These are phyloP conservation scores for Aureobasidium sp. DNA, from an alignment of 2,329 filamentous ascomycete species.

Conservation along the genomic window DNA sequence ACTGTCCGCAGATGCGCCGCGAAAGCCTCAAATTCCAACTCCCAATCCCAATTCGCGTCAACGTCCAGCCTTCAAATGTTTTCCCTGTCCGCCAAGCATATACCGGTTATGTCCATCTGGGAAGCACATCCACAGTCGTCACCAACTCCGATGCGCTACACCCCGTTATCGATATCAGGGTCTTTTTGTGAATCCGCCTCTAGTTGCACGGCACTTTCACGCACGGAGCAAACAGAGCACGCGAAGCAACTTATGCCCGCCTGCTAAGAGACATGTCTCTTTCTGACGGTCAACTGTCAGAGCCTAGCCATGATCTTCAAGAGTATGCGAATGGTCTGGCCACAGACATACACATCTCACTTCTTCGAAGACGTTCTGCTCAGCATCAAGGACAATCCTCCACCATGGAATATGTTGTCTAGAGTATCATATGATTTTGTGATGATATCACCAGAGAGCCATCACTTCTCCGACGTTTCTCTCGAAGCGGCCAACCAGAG, in stretches of 20 bases:
- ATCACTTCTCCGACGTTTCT: neutral
- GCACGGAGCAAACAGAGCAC: neutral
- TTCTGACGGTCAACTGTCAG: slow-evolving; percentile 5
- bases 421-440: neutral
- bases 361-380: neutral
- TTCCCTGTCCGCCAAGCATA: neutral
- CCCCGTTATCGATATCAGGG: slow-evolving; percentile 1
- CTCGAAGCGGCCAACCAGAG: neutral
- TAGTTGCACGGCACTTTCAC: neutral
- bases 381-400: neutral
- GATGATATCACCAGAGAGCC: neutral
- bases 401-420: neutral
- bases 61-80: neutral
- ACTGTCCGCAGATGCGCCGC: neutral
- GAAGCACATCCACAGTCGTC: slow-evolving; percentile 7
- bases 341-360: neutral
- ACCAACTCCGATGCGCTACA: neutral
- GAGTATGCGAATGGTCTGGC: neutral
- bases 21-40: neutral
- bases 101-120: neutral
- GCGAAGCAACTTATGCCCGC: neutral
- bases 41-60: neutral
- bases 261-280: slow-evolving; percentile 13
- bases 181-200: neutral
- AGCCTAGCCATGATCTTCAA: neutral